Evolutionary conservation across 208 protist species (phyloP).

Genomic region (Angomonas ambiguus): DNA sequence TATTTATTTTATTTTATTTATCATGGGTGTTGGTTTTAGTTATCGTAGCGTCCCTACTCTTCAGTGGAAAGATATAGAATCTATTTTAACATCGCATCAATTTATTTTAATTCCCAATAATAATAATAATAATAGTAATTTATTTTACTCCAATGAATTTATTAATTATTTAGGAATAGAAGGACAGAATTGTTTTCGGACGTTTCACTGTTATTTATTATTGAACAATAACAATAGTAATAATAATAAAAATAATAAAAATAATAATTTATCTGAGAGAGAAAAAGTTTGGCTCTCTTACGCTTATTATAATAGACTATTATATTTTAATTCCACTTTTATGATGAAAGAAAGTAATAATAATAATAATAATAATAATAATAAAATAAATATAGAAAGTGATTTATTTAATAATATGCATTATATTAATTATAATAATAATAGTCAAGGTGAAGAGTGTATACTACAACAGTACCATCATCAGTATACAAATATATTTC

Average conservation of each 20-base stretch:
- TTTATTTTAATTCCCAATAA: constrained; percentile 7
- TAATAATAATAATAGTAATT: constrained; percentile 21
- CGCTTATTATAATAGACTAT: neutral
- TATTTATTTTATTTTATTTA: no score
- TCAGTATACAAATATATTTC: neutral
- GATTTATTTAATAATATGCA: neutral
- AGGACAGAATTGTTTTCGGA: constrained; percentile 59
- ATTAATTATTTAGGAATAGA: constrained; percentile 49
- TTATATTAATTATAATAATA: neutral
- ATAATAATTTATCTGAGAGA: no score
- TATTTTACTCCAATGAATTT: constrained; percentile 41
- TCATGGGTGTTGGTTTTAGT: no score
- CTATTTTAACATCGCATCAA: no score
- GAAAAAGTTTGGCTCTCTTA: neutral
- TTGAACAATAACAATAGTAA: constrained; percentile 1
- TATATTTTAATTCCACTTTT: no score
- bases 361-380: constrained; percentile 1
- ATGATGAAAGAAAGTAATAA: no score
- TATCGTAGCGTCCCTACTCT: no score
- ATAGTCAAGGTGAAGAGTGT: no score
- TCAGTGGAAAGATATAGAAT: no score
- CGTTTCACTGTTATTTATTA: constrained; percentile 48
- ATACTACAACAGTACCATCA: no score
- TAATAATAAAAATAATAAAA: no score
- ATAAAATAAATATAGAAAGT: neutral